These are phyloP conservation scores for Brasenia schreberi DNA, from an alignment of 164 flowering plant species.

Conservation along the genomic window DNA sequence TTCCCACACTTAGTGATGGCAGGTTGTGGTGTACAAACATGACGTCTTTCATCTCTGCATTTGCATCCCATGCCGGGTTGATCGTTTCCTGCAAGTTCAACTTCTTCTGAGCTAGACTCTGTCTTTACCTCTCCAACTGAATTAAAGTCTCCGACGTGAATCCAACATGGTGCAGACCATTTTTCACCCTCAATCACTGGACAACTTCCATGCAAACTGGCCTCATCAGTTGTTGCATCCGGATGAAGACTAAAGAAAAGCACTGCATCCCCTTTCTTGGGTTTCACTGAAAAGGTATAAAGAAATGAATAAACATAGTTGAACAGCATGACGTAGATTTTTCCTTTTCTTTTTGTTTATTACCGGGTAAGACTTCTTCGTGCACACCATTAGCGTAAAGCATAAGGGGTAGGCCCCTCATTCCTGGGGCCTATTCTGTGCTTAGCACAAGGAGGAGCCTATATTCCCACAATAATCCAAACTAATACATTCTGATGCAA, in stretches of 20 bases:
- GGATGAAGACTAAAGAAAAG: constrained; percentile 85
- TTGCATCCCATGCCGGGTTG: not conserved
- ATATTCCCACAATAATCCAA: too few relatives aligned
- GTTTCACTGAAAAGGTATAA: constrained; percentile 46
- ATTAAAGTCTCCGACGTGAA: constrained; percentile 39
- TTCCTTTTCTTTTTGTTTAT: too few relatives aligned
- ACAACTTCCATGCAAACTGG: constrained; percentile 86
- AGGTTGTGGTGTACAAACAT: not conserved
- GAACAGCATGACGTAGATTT: not conserved
- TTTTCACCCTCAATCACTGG: constrained; percentile 96
- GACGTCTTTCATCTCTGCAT: not conserved
- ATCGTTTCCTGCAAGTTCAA: not conserved
- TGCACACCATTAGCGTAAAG: too few relatives aligned
- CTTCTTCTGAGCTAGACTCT: not conserved
- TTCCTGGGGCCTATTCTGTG: too few relatives aligned
- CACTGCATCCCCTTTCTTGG: constrained; percentile 84
- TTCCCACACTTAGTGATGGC: not conserved
- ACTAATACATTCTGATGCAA: too few relatives aligned
- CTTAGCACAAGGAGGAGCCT: too few relatives aligned
- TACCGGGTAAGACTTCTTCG: too few relatives aligned
- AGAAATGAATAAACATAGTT: not conserved
- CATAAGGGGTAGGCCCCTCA: too few relatives aligned
- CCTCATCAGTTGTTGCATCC: constrained; percentile 50
- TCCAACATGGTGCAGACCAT: constrained; percentile 99
- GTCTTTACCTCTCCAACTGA: not conserved